These are phyloP conservation scores for Cicer arietinum DNA, from an alignment of 306 rosid species.

Conservation along the genomic window DNA sequence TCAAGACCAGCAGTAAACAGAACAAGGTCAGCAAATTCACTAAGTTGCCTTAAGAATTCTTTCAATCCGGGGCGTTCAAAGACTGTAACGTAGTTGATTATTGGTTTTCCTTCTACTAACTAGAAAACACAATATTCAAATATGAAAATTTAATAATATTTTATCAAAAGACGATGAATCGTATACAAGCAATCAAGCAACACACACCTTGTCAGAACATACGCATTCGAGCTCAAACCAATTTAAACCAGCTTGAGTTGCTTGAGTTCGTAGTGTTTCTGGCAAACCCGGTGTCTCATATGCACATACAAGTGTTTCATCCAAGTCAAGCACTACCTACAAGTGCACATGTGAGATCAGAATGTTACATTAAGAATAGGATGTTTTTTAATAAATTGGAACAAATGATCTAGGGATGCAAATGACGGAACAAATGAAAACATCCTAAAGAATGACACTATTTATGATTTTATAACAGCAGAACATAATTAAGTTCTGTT, in stretches of 20 bases:
- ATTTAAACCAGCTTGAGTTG: conserved; percentile 81
- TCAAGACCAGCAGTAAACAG: conserved; percentile 93
- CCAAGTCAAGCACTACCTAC: conserved; percentile 94
- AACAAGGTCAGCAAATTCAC: conserved; percentile 81
- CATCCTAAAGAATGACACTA: background rate
- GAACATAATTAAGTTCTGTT: background rate
- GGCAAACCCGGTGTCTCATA: conserved; percentile 83
- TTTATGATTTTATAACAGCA: background rate
- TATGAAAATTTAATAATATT: conserved; percentile 38
- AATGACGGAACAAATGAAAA: conserved; percentile 23
- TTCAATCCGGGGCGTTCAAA: conserved; percentile 95
- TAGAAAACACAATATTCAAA: conserved; percentile 46
- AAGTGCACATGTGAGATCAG: conserved; percentile 46
- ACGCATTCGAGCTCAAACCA: conserved; percentile 87
- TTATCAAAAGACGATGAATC: conserved; percentile 29
- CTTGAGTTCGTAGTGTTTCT: conserved; percentile 56
- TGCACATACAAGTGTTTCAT: conserved; percentile 86
- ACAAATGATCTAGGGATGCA: background rate
- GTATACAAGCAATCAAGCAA: conserved; percentile 29
- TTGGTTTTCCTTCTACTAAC: conserved; percentile 80
- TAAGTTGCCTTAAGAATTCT: conserved; percentile 71
- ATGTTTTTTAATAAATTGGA: conserved; percentile 17
- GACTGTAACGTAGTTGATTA: conserved; percentile 76
- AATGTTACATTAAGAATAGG: conserved; percentile 28
- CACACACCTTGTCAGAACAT: conserved; percentile 68